Conservation (phyloP, 768 basidiomycete species). For the Kwoniella newhampshirensis region DNA sequence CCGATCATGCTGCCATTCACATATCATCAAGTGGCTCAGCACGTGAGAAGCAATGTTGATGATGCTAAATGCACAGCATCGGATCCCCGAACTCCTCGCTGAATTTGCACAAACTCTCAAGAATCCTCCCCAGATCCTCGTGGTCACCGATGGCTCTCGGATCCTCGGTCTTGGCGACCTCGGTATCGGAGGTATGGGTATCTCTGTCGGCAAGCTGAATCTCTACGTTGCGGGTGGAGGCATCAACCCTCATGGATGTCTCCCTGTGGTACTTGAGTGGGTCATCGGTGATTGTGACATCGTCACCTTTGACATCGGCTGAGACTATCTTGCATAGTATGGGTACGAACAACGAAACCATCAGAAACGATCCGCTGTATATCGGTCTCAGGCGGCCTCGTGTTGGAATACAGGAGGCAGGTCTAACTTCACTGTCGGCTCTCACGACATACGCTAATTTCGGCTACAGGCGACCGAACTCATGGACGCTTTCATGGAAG, state of each 20-base stretch:
- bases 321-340: conserved; percentile 69
- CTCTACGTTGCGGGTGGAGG: conserved; percentile 88
- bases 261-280: conserved; percentile 48
- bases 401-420: conserved; percentile 29
- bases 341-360: conserved; percentile 79
- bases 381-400: conserved; percentile 71
- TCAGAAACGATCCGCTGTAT: conserved; percentile 83
- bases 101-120: conserved; percentile 31
- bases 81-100: conserved; percentile 35
- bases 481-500: conserved; percentile 91
- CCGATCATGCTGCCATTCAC: not conserved
- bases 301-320: not conserved
- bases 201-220: conserved; percentile 88
- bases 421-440: not conserved
- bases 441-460: not conserved
- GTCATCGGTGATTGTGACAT: conserved; percentile 7
- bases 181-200: conserved; percentile 55
- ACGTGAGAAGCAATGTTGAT: not conserved
- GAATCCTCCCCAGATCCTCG: conserved; percentile 67
- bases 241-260: conserved; percentile 50
- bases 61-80: conserved; percentile 17
- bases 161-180: conserved; percentile 74
- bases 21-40: not conserved
- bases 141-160: conserved; percentile 91
- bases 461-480: conserved; percentile 63